Base-by-base conservation (phyloP, 805 yeast species). In the Ogataea methylovora region DNA sequence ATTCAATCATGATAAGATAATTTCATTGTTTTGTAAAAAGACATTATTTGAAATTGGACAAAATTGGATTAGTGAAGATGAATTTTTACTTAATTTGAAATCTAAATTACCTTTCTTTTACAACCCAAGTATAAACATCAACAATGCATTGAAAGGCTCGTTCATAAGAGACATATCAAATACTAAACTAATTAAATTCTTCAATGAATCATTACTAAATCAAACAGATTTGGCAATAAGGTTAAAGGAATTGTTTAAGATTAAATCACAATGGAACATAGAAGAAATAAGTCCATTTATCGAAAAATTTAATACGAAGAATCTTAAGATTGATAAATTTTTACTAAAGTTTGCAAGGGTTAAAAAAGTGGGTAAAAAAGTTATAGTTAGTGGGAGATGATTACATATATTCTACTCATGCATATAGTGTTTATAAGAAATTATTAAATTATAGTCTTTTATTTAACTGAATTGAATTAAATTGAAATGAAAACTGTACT, bases 11-110 rank as follows among this genome's bases (percentile, higher is more conserved):
- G 27, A 30, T 8, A 33, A 39, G 19, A 33, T 52, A 1, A 43
- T 51, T 8, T 38, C 40, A 16, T 22, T 43, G n/a, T 47, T 34
- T 36, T 49, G 51, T 3, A 33, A 32, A 5, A 4, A 20, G 8
- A 5, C 16, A 21, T 21, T 29, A 33, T 43, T 12, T 12, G 18
- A n/a, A 31, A 16, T 12, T 13, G 31, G 10, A 13, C 8, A 13
- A n/a, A 25, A 18, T 11, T 29, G 21, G 21, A 29, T 32, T 4
- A 17, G 30, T 12, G 33, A 31, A 0, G 71, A 73, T 27, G 85
- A 80, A 38, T 74, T 86, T 47, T 46, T 78, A 39, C 65, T 82
- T 32, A 68, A 70, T 34, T 73, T 88, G 77, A 73, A 76, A 45
- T 62, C 77, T 2, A 59, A 68, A 5, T 63, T 84, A 27, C 88